Conservation (phyloP, 2,329 filamentous ascomycete species). For the Phyllosticta citrichinensis region DNA sequence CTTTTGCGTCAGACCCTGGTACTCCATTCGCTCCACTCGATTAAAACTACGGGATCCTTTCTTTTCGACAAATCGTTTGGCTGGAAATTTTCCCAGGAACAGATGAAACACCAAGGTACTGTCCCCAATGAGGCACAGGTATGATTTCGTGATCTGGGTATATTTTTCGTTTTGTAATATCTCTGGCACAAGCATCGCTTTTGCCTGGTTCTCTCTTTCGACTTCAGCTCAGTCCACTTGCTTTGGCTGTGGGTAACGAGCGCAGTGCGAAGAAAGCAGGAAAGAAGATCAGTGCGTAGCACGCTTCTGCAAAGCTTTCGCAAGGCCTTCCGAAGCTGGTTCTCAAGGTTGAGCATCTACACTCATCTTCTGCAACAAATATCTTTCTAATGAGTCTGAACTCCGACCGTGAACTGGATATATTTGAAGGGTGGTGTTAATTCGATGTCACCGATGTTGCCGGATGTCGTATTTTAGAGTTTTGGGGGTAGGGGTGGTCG, state of each 20-base stretch:
- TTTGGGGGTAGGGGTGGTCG: too few species aligned
- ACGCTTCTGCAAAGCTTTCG: too few species aligned
- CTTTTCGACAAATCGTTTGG: neutral
- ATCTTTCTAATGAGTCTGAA: too few species aligned
- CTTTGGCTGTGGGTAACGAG: neutral
- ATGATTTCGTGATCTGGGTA: neutral
- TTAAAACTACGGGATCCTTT: neutral
- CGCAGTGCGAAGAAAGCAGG: too few species aligned
- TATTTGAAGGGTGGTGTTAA: too few species aligned
- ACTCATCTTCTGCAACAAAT: too few species aligned
- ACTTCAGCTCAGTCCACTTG: neutral
- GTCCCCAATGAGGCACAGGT: neutral
- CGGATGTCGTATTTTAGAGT: too few species aligned
- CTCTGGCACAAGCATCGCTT: neutral
- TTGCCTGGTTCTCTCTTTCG: neutral
- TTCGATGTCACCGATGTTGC: too few species aligned
- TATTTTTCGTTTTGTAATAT: neutral
- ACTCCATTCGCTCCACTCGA: neutral
- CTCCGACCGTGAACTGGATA: too few species aligned
- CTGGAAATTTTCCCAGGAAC: neutral
- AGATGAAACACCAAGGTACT: neutral
- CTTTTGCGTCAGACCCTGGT: neutral
- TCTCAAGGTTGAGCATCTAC: too few species aligned
- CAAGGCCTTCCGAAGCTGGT: too few species aligned
- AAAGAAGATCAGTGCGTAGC: too few species aligned